These are phyloP conservation scores for Ramalina intermedia DNA, from an alignment of 495 filamentous ascomycete genomes.

Conservation along the genomic window DNA sequence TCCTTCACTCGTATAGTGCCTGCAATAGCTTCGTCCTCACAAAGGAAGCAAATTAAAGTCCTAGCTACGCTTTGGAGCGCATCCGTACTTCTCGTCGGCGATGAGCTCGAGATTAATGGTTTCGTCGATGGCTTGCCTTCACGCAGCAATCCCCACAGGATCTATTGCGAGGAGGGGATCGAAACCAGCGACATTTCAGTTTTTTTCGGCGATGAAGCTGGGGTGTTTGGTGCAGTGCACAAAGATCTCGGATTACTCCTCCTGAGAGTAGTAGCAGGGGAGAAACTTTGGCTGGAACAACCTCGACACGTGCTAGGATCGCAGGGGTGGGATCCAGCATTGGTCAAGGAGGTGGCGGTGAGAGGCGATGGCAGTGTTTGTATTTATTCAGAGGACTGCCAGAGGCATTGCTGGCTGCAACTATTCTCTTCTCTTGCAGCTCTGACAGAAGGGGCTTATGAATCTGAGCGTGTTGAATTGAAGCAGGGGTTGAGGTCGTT, in stretches of 20 bases:
- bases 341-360: too few relatives aligned
- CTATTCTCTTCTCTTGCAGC: too few relatives aligned
- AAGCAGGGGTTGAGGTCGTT: conserved; percentile 21
- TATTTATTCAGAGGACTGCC: too few relatives aligned
- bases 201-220: conserved; percentile 13
- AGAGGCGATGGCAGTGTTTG: too few relatives aligned
- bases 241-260: not conserved
- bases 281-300: too few relatives aligned
- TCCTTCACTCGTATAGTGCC: not conserved
- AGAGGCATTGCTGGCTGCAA: too few relatives aligned
- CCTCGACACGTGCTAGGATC: too few relatives aligned
- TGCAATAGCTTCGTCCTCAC: not conserved
- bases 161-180: not conserved
- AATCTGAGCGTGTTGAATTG: too few relatives aligned
- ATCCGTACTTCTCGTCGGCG: conserved; percentile 6
- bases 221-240: conserved; percentile 15
- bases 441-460: too few relatives aligned
- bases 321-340: too few relatives aligned
- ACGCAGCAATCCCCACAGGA: not conserved
- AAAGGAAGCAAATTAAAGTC: conserved; percentile 1
- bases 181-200: not conserved
- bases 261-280: too few relatives aligned
- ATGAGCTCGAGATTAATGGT: conserved; percentile 3
- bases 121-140: not conserved
- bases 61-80: conserved; percentile 10